These are phyloP conservation scores for Kwoniella shandongensis DNA, from an alignment of 768 basidiomycete species.

Conservation along the genomic window DNA sequence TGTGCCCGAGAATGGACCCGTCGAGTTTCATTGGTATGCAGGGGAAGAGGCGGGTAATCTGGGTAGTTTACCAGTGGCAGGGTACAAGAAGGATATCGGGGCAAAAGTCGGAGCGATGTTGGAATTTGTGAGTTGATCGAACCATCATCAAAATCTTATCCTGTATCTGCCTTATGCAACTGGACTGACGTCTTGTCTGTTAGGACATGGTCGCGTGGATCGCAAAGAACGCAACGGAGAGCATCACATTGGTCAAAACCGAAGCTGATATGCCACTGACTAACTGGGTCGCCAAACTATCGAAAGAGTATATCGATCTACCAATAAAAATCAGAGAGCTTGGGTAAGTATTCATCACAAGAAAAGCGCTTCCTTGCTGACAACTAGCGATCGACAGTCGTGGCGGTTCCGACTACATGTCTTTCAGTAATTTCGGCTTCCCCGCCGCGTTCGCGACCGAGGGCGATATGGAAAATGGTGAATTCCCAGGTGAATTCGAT, in stretches of 20 bases:
- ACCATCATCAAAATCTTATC: neutral
- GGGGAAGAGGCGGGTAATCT: conserved; percentile 55
- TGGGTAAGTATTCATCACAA: conserved; percentile 11
- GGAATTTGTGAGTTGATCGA: conserved; percentile 59
- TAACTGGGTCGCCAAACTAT: conserved; percentile 30
- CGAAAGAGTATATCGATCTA: conserved; percentile 28
- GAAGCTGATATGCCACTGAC: conserved; percentile 25
- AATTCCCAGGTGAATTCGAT: conserved; percentile 31
- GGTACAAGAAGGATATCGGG: conserved; percentile 63
- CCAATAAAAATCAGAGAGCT: conserved; percentile 17
- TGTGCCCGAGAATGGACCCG: conserved; percentile 41
- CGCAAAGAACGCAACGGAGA: conserved; percentile 17
- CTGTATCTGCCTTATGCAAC: too few species aligned
- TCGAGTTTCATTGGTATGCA: conserved; percentile 54
- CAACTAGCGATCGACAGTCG: neutral
- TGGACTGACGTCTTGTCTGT: too few species aligned
- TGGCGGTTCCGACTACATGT: conserved; percentile 39
- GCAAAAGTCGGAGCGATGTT: conserved; percentile 76
- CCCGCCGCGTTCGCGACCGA: conserved; percentile 36
- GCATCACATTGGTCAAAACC: conserved; percentile 25
- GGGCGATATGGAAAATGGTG: conserved; percentile 20
- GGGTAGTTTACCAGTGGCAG: conserved; percentile 83
- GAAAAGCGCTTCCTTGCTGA: neutral
- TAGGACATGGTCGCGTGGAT: conserved; percentile 40
- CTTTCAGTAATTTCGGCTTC: conserved; percentile 27